Percentiles rank a stretch among this genome's conserved stretches.
Conservation (phyloP, 805 yeast species). For the Nakazawaea pomicola region DNA sequence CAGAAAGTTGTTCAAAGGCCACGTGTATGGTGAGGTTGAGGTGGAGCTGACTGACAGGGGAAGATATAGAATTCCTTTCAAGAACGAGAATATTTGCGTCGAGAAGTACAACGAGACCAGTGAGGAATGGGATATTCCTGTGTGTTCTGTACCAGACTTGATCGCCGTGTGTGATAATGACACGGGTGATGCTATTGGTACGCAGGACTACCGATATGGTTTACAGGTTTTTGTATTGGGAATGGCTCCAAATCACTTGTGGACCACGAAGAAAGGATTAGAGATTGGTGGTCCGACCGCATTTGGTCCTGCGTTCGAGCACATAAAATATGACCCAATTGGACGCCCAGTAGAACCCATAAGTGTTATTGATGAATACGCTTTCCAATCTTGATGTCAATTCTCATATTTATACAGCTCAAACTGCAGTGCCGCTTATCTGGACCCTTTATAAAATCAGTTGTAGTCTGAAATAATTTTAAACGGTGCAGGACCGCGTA, state of each 20-base stretch:
- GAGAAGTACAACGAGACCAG: slow-evolving; percentile 17
- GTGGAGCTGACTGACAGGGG: slow-evolving; percentile 20
- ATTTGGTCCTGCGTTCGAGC: slow-evolving; percentile 26
- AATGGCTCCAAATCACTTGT: slow-evolving; percentile 31
- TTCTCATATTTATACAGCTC: no score
- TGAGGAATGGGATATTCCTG: slow-evolving; percentile 24
- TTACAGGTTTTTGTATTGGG: slow-evolving; percentile 37
- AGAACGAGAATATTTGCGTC: slow-evolving; percentile 40
- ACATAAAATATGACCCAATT: slow-evolving; percentile 27
- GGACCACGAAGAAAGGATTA: slow-evolving; percentile 33
- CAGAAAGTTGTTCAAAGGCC: slow-evolving; percentile 35
- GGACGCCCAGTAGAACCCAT: slow-evolving; percentile 26
- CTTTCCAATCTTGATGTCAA: no score
- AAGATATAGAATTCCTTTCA: slow-evolving; percentile 34
- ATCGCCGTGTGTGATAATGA: slow-evolving; percentile 37
- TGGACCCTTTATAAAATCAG: no score
- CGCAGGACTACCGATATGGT: slow-evolving; percentile 44
- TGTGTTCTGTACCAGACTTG: slow-evolving; percentile 42
- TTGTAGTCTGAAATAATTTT: no score
- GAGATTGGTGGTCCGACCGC: slow-evolving; percentile 38
- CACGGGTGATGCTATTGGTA: slow-evolving; percentile 42
- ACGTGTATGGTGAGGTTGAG: slow-evolving; percentile 39
- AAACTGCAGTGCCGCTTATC: no score
- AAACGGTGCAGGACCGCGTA: no score
- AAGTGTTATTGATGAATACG: slow-evolving; percentile 32